Conservation (phyloP, 371 early-diverging fungal species). For the Apophysomyces variabilis region DNA sequence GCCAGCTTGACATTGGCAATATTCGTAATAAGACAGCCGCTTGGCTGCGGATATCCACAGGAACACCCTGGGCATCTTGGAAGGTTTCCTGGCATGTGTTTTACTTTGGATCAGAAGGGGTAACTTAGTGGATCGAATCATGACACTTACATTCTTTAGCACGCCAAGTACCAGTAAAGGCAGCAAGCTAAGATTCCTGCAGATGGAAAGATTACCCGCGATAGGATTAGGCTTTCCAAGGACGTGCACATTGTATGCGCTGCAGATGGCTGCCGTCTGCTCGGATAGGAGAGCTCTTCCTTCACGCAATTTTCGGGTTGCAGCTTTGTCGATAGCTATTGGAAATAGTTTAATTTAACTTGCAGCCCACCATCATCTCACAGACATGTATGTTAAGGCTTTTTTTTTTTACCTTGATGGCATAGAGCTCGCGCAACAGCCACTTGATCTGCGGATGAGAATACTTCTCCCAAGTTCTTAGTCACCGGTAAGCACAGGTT, state of each 20-base stretch:
- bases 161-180: slow-evolving; percentile 69
- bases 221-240: slow-evolving; percentile 51
- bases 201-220: slow-evolving; percentile 63
- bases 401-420: slow-evolving; percentile 66
- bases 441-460: slow-evolving; percentile 69
- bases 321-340: slow-evolving; percentile 67
- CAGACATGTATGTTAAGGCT: no score
- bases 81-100: slow-evolving; percentile 34
- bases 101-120: no score
- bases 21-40: slow-evolving; percentile 63
- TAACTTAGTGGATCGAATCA: no score
- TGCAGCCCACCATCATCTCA: neutral
- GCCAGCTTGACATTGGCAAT: slow-evolving; percentile 60
- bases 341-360: neutral
- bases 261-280: slow-evolving; percentile 67
- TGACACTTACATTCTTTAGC: slow-evolving; percentile 59
- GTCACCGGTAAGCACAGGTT: slow-evolving; percentile 83
- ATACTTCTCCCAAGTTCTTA: slow-evolving; percentile 70
- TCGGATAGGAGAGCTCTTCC: slow-evolving; percentile 75
- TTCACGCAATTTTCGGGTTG: slow-evolving; percentile 73
- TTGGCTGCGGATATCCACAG: slow-evolving; percentile 62
- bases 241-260: slow-evolving; percentile 68
- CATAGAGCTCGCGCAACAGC: slow-evolving; percentile 66
- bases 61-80: slow-evolving; percentile 42
- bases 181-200: slow-evolving; percentile 71